Evolutionary conservation across 345 rosid species (phyloP), one percentile per base, ranked within the genome.

Genomic region (Firmiana major): DNA sequence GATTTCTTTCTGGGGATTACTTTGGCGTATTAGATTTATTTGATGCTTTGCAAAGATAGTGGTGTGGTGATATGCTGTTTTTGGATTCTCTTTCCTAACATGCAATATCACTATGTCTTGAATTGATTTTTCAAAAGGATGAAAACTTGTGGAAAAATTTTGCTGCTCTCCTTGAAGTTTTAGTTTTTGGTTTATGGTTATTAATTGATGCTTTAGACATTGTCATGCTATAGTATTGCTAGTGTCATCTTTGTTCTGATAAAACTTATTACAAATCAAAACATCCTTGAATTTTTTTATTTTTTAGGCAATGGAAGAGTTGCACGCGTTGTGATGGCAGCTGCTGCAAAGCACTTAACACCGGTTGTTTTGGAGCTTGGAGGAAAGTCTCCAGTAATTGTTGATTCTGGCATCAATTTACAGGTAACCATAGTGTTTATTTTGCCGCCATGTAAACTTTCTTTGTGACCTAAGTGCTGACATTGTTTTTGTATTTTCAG

Each of bases 341-440:
- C 99, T 82, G 99, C 99, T 69, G 97, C 98, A 15, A 96, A 89
- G 86, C 92, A 96, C 86, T 94, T 96, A 28, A 96, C 99, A 63
- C 99, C 99, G 0, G 98, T 96, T 76, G 63, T 88, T 42, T 81
- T 96, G 81, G 99, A 96, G 86, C 97, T 96, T 58, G 99, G 99
- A 81, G 98, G 99, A 77, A 96, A 96, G 82, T 87, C 83, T 79
- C 98, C 99, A 15, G 98, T 86, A 63, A 87, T 96, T 45, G 83
- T 96, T 75, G 99, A 94, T 87, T 87, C 93, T 3, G 87, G 80
- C 77, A 80, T 90, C 74, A 79, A 96, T 83, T 82, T 93, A 75
- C 81, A 91, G 80, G 97, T 96, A 86, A 66, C 45, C 63, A 19
- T 62, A 59, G n/a, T 26, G 21, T 42, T 15, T 43, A 40, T 26